These are phyloP conservation scores for Lojkania enalia DNA, from an alignment of 2,329 filamentous ascomycete species.

Conservation along the genomic window DNA sequence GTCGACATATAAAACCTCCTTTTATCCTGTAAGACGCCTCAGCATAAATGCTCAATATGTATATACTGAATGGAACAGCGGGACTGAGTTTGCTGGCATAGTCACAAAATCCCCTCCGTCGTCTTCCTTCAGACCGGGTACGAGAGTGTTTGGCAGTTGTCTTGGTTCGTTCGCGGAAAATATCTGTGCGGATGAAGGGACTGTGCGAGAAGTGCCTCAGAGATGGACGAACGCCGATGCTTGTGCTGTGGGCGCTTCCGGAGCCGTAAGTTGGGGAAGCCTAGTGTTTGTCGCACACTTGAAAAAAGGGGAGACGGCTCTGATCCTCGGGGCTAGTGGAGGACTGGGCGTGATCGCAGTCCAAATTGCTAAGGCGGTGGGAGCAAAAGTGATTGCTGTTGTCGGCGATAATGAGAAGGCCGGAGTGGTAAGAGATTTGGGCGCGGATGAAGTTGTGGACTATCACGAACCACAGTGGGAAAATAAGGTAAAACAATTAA, in stretches of 20 bases:
- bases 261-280: conserved; percentile 59
- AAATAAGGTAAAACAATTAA: conserved; percentile 54
- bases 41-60: too few relatives aligned
- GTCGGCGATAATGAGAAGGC: conserved; percentile 55
- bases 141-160: conserved; percentile 58
- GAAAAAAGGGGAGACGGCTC: conserved; percentile 52
- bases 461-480: conserved; percentile 54
- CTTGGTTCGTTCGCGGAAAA: conserved; percentile 59
- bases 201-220: conserved; percentile 51
- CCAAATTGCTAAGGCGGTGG: conserved; percentile 58
- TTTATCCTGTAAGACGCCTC: too few relatives aligned
- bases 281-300: conserved; percentile 50
- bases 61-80: conserved; percentile 62
- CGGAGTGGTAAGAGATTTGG: conserved; percentile 44
- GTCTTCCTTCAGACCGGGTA: conserved; percentile 49
- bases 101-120: conserved; percentile 47
- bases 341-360: conserved; percentile 60
- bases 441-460: conserved; percentile 50
- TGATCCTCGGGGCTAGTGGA: conserved; percentile 61
- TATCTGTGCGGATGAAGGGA: conserved; percentile 48
- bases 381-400: conserved; percentile 59
- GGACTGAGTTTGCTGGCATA: conserved; percentile 63
- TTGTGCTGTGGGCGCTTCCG: conserved; percentile 58
- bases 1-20: too few relatives aligned
- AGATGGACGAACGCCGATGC: conserved; percentile 53